Evolutionary conservation across 116 monocot genomes (phyloP).

Genomic region (Papilionanthe hybrid): DNA sequence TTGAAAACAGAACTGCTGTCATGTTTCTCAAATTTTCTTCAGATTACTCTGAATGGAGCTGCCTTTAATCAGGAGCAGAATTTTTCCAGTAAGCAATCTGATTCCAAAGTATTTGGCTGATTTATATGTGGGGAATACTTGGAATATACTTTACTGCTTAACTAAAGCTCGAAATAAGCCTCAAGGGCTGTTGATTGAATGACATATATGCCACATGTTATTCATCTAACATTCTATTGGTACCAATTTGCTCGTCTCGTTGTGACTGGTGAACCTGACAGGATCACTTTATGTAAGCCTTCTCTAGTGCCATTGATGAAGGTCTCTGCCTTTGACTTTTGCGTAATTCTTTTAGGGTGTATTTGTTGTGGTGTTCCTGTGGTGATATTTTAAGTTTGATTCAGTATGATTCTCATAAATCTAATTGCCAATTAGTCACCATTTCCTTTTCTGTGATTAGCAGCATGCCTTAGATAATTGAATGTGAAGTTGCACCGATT

Average conservation of each 20-base stretch:
- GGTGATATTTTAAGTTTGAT: background rate
- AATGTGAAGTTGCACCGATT: background rate
- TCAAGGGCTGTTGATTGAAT: background rate
- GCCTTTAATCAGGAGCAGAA: conserved; percentile 25
- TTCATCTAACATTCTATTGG: background rate
- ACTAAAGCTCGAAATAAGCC: background rate
- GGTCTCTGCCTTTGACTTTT: background rate
- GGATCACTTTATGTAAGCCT: background rate
- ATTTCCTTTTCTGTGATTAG: background rate
- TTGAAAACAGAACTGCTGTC: conserved; percentile 4
- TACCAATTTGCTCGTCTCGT: background rate
- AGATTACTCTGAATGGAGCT: conserved; percentile 74
- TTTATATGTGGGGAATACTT: background rate
- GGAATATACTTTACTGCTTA: background rate
- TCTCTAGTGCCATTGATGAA: background rate
- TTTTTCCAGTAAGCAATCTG: conserved; percentile 29
- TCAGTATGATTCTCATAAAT: background rate
- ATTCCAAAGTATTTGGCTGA: conserved; percentile 39
- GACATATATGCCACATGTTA: background rate
- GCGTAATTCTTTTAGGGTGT: background rate
- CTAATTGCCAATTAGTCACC: background rate
- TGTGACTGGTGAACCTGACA: background rate
- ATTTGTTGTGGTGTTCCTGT: background rate
- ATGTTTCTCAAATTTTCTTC: background rate
- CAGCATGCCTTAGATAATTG: background rate